Percentiles rank a stretch among this genome's conserved stretches.
Evolutionary conservation across 75 land plant species (phyloP).

Genomic region (Sequoiadendron giganteum): DNA sequence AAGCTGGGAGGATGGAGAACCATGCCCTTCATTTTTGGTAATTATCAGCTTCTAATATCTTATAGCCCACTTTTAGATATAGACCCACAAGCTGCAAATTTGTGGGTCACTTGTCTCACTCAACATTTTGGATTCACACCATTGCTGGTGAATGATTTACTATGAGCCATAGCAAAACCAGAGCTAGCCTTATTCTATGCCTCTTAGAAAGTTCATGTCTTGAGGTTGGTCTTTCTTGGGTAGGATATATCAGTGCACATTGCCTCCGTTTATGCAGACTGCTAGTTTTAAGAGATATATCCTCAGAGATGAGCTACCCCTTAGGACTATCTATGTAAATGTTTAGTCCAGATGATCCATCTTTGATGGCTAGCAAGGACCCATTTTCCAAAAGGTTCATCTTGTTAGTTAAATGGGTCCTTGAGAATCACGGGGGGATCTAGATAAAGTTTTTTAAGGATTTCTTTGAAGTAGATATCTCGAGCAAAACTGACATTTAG

Average conservation of each 20-base stretch:
- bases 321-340: neutral
- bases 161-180: neutral
- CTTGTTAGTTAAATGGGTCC: too few relatives aligned
- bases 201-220: neutral
- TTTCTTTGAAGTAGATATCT: too few relatives aligned
- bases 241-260: neutral
- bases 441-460: too few relatives aligned
- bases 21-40: constrained; percentile 87
- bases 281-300: neutral
- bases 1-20: constrained; percentile 56
- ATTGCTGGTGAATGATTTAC: neutral
- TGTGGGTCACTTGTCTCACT: neutral
- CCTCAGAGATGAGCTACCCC: neutral
- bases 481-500: too few relatives aligned
- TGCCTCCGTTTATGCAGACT: neutral
- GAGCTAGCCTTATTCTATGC: neutral
- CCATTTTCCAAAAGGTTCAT: too few relatives aligned
- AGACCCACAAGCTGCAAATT: neutral
- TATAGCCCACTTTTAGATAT: neutral
- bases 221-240: neutral
- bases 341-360: too few relatives aligned
- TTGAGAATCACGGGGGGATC: too few relatives aligned
- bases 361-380: too few relatives aligned
- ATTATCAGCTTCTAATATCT: neutral
- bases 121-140: neutral